Conservation (phyloP, 192 early-diverging fungal species). For the Neocallimastix lanati region DNA sequence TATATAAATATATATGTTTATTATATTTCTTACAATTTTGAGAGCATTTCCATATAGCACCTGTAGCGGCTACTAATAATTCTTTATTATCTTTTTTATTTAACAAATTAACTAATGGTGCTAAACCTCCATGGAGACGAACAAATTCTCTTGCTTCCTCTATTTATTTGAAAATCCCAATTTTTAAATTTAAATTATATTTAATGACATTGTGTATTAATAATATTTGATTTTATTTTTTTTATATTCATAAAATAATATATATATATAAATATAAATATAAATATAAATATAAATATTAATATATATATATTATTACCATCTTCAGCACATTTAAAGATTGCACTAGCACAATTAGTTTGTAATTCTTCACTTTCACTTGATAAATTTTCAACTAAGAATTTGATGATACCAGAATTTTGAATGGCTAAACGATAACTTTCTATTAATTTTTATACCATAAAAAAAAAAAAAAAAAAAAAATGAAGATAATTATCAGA, state of each 20-base stretch:
- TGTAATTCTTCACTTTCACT: constrained; percentile 39
- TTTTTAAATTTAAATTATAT: too few species aligned
- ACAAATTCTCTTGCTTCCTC: constrained; percentile 37
- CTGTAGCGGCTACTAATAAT: constrained; percentile 41
- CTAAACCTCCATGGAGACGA: constrained; percentile 25
- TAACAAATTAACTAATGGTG: constrained; percentile 29
- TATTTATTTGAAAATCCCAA: too few species aligned
- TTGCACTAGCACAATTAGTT: constrained; percentile 39
- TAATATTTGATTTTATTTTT: too few species aligned
- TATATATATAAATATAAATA: too few species aligned
- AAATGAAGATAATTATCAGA: too few species aligned
- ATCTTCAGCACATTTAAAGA: constrained; percentile 50
- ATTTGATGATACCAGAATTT: constrained; percentile 35
- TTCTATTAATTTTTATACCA: constrained; percentile 16
- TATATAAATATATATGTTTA: too few species aligned
- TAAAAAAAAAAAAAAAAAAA: too few species aligned
- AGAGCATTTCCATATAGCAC: constrained; percentile 48
- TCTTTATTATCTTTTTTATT: constrained; percentile 42
- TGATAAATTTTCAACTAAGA: constrained; percentile 40
- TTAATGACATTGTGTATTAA: too few species aligned
- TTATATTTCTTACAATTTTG: constrained; percentile 37
- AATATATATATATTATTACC: too few species aligned
- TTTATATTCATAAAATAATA: too few species aligned
- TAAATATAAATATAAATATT: too few species aligned
- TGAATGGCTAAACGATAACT: constrained; percentile 35